These are phyloP conservation scores for Crithidia brevicula DNA, from an alignment of 208 protist genomes.

Conservation along the genomic window DNA sequence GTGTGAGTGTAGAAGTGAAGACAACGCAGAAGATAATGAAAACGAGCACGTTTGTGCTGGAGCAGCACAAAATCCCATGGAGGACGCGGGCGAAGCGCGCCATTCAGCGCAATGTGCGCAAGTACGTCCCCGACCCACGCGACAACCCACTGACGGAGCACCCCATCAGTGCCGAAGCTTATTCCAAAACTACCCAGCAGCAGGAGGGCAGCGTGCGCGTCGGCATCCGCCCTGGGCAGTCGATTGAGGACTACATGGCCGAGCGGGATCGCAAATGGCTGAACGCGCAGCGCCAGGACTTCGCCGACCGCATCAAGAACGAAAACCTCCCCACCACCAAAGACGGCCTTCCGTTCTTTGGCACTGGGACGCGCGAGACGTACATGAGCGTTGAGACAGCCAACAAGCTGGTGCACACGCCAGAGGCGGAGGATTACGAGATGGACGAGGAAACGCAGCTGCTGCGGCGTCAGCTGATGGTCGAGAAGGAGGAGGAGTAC, in stretches of 20 bases:
- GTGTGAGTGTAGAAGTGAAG: too few relatives aligned
- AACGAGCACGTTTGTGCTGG: constrained; percentile 2
- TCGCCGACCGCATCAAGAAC: constrained; percentile 42
- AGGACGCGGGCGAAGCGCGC: constrained; percentile 53
- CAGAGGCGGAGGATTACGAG: constrained; percentile 75
- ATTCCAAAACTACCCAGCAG: constrained; percentile 62
- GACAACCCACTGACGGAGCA: constrained; percentile 83
- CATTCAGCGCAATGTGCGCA: constrained; percentile 64
- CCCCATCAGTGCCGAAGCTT: constrained; percentile 70
- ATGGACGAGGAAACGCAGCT: constrained; percentile 81
- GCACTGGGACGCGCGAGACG: constrained; percentile 45
- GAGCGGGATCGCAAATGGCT: constrained; percentile 83
- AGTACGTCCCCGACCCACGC: constrained; percentile 83
- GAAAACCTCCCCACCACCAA: constrained; percentile 62
- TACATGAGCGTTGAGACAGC: constrained; percentile 79
- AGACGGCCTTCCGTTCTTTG: constrained; percentile 75
- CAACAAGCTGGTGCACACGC: constrained; percentile 63
- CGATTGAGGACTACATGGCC: constrained; percentile 88
- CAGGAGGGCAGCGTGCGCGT: constrained; percentile 82
- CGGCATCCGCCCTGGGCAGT: constrained; percentile 83
- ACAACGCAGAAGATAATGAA: constrained; percentile 9
- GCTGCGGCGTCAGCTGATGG: constrained; percentile 84
- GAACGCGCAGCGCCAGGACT: constrained; percentile 42
- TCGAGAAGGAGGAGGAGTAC: constrained; percentile 89
- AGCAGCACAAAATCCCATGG: constrained; percentile 45